These are phyloP conservation scores for Penicillium ucsense DNA, from an alignment of 495 filamentous ascomycete genomes.

Conservation along the genomic window DNA sequence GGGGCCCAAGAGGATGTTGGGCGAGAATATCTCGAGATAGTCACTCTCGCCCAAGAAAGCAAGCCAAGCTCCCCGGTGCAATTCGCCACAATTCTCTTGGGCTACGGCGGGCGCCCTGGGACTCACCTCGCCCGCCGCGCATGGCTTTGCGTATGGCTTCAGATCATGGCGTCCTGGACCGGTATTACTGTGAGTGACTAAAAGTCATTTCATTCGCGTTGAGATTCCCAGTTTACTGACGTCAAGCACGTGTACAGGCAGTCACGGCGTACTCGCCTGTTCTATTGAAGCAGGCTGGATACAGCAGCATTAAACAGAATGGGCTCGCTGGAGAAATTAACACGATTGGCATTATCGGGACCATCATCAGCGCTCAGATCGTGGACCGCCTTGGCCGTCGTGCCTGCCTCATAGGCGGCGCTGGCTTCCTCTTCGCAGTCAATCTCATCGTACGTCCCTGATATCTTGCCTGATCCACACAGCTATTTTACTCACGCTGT, in stretches of 20 bases:
- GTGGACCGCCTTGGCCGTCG: constrained; percentile 41
- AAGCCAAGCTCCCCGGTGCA: constrained; percentile 28
- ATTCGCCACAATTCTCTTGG: constrained; percentile 27
- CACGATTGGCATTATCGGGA: constrained; percentile 44
- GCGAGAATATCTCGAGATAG: constrained; percentile 33
- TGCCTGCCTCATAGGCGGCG: constrained; percentile 32
- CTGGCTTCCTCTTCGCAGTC: constrained; percentile 21
- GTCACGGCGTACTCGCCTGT: constrained; percentile 34
- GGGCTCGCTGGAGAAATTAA: constrained; percentile 45
- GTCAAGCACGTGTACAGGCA: constrained; percentile 8
- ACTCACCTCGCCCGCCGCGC: constrained; percentile 33
- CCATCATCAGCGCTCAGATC: constrained; percentile 45
- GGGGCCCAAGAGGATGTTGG: constrained; percentile 21
- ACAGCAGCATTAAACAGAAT: constrained; percentile 34
- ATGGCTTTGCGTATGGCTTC: constrained; percentile 42
- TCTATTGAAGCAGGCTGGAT: constrained; percentile 33
- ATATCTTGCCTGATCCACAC: background rate
- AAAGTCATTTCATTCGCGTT: background rate
- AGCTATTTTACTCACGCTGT: background rate
- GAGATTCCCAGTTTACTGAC: background rate
- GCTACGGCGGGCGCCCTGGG: constrained; percentile 19
- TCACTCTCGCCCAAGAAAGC: constrained; percentile 21
- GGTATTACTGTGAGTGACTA: constrained; percentile 33
- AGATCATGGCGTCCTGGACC: constrained; percentile 46
- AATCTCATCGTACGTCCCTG: constrained; percentile 21